phyloP scores from a whole-genome alignment of 768 basidiomycete genomes.

The Coprinopsis marcescibilis region DNA sequence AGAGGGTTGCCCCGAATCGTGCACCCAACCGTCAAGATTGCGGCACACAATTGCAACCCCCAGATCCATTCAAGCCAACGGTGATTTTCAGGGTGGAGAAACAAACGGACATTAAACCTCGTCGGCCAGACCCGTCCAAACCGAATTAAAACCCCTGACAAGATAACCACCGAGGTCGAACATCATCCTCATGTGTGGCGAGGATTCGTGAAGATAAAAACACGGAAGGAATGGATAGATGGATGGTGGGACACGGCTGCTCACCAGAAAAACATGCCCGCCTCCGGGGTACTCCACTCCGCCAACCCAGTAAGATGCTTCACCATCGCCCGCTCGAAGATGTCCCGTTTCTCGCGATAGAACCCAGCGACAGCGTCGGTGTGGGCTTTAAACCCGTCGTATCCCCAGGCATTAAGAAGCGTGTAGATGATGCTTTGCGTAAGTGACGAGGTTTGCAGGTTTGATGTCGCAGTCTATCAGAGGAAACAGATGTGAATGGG shows the following conservation, averaged over 20 bases:
- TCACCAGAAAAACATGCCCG: slow-evolving; percentile 89
- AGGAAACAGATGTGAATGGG: no score
- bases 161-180: no score
- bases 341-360: slow-evolving; percentile 66
- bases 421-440: slow-evolving; percentile 57
- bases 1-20: no score
- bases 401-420: slow-evolving; percentile 67
- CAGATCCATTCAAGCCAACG: no score
- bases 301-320: slow-evolving; percentile 75
- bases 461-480: slow-evolving; percentile 56
- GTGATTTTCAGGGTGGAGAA: no score
- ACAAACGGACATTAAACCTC: no score
- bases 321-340: slow-evolving; percentile 72
- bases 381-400: slow-evolving; percentile 69
- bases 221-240: slow-evolving; percentile 2
- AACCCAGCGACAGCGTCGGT: slow-evolving; percentile 63
- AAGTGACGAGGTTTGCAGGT: slow-evolving; percentile 60
- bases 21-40: no score
- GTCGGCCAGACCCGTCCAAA: no score
- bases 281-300: slow-evolving; percentile 64
- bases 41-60: no score
- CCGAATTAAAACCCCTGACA: no score
- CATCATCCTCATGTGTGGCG: no score
- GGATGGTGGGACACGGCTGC: slow-evolving; percentile 21
- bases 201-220: no score